A percentile compares a stretch with the other conserved stretches of the same genome.
phyloP scores from a whole-genome alignment of 1,284 basidiomycete species.

The Ganoderma meredithae region DNA sequence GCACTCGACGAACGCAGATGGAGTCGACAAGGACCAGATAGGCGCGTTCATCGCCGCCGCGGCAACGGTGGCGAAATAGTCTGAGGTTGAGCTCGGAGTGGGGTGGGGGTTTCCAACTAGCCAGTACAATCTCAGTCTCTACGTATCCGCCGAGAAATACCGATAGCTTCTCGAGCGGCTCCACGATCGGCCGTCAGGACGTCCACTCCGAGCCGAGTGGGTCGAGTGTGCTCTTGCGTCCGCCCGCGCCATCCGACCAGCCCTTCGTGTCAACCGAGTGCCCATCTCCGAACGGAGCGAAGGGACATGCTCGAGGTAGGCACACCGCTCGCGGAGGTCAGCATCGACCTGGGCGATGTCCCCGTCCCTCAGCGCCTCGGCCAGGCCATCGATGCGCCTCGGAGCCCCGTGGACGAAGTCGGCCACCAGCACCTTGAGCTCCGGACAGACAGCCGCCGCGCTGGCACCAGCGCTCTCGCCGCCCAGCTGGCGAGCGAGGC shows the following conservation, averaged over 20 bases:
- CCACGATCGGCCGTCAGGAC: background rate
- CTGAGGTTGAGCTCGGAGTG: background rate
- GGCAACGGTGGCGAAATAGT: constrained; percentile 9
- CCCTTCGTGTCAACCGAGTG: background rate
- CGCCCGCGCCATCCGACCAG: background rate
- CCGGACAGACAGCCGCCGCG: background rate
- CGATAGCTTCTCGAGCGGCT: background rate
- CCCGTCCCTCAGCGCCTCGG: background rate
- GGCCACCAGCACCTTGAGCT: background rate
- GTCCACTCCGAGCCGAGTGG: background rate
- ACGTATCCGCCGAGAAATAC: background rate
- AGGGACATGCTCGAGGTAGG: background rate
- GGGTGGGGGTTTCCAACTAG: no score
- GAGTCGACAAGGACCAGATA: constrained; percentile 23
- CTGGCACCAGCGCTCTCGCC: background rate
- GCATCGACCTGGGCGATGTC: background rate
- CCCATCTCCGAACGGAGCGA: background rate
- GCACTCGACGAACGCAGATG: constrained; percentile 31
- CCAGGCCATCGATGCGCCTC: background rate
- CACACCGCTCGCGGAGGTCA: background rate
- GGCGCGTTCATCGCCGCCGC: constrained; percentile 18
- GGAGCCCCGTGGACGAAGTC: background rate
- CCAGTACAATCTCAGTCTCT: background rate
- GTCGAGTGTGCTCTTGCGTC: background rate
- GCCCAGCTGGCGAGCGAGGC: background rate